Conservation (phyloP, 1,139 yeast species). For the Saccharomyces hybrid region DNA sequence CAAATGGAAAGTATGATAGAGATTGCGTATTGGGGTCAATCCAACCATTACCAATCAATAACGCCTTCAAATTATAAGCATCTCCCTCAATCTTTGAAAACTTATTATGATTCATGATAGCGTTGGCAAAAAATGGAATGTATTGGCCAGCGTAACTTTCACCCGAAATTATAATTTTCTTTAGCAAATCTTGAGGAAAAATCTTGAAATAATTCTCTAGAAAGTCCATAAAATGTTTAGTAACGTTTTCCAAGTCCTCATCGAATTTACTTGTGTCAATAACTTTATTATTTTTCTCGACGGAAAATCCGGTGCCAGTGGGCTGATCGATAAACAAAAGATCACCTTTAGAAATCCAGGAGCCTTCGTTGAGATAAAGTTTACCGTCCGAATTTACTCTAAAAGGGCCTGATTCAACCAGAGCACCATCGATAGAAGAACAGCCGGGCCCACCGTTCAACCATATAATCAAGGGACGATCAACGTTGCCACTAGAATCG, state of each 20-base stretch:
- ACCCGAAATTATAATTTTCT: conserved; percentile 77
- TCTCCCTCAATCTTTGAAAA: conserved; percentile 18
- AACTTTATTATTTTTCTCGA: conserved; percentile 22
- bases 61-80: conserved; percentile 48
- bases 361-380: conserved; percentile 52
- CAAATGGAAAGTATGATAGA: conserved; percentile 70
- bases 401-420: conserved; percentile 89
- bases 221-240: conserved; percentile 56
- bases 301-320: conserved; percentile 86
- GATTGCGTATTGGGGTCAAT: conserved; percentile 86
- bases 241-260: conserved; percentile 51
- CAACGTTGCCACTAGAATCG: conserved; percentile 4
- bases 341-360: conserved; percentile 81
- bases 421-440: conserved; percentile 94
- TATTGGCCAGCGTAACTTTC: conserved; percentile 98
- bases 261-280: conserved; percentile 36
- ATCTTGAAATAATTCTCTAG: conserved; percentile 56
- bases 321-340: conserved; percentile 91
- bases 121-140: conserved; percentile 77
- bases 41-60: conserved; percentile 95
- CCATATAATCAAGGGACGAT: conserved; percentile 61
- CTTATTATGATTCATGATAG: conserved; percentile 45
- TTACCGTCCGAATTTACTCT: conserved; percentile 45
- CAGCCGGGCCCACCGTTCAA: conserved; percentile 98
- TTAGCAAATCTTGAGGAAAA: conserved; percentile 64